Conservation (phyloP, 2,329 filamentous ascomycete genomes). For the Dichotomopilus funicola region DNA sequence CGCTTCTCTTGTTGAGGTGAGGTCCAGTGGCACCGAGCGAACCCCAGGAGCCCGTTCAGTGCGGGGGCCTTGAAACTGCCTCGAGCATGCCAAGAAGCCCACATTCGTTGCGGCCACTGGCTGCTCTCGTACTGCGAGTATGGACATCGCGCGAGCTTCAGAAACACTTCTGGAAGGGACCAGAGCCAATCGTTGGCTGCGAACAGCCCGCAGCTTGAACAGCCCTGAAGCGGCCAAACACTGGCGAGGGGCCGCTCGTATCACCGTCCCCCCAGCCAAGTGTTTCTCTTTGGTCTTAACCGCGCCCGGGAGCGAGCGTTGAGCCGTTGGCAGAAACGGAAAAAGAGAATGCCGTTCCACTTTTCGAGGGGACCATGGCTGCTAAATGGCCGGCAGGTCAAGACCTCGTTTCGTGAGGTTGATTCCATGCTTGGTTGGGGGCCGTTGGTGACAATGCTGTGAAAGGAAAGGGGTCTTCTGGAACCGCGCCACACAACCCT, state of each 20-base stretch:
- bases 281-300: conserved; percentile 15
- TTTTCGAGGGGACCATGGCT: not conserved
- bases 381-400: not conserved
- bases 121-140: too few species aligned
- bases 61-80: conserved; percentile 10
- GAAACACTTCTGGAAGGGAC: too few species aligned
- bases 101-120: too few species aligned
- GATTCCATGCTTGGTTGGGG: not conserved
- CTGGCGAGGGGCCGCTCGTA: not conserved
- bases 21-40: conserved; percentile 17
- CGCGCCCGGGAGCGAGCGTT: not conserved
- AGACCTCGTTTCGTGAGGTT: not conserved
- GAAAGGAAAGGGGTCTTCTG: conserved; percentile 3
- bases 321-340: not conserved
- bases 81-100: not conserved
- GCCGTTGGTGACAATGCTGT: not conserved
- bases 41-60: not conserved
- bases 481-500: conserved; percentile 22
- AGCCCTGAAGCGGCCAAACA: not conserved
- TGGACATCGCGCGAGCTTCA: too few species aligned
- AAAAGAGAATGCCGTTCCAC: not conserved
- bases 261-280: not conserved
- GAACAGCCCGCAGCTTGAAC: conserved; percentile 12
- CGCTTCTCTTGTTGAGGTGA: conserved; percentile 20
- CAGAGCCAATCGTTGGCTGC: conserved; percentile 11